Conservation (phyloP, 2,329 filamentous ascomycete species). For the Nemania diffusa region DNA sequence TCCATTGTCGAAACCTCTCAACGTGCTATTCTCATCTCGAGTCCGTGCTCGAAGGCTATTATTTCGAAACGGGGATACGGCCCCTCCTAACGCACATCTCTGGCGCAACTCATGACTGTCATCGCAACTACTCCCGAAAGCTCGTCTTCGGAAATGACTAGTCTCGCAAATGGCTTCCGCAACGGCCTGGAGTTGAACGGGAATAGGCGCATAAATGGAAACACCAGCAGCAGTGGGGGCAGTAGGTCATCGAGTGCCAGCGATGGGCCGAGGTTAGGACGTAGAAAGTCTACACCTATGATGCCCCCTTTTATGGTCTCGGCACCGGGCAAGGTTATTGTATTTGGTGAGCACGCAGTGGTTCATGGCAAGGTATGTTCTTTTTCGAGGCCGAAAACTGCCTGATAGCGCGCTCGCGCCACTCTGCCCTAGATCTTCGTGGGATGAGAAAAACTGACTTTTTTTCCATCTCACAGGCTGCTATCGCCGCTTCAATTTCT, state of each 20-base stretch:
- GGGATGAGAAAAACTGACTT: conserved; percentile 13
- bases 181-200: conserved; percentile 41
- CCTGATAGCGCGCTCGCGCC: neutral
- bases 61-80: conserved; percentile 9
- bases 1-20: conserved; percentile 6
- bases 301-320: conserved; percentile 97
- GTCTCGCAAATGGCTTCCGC: conserved; percentile 47
- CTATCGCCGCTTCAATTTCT: conserved; percentile 94
- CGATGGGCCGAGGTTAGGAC: conserved; percentile 55
- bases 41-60: conserved; percentile 5
- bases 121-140: conserved; percentile 45
- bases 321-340: conserved; percentile 96
- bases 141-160: conserved; percentile 49
- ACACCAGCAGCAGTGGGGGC: conserved; percentile 49
- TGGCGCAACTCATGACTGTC: conserved; percentile 40
- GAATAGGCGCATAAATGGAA: conserved; percentile 43
- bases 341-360: conserved; percentile 98
- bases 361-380: conserved; percentile 86
- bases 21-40: neutral
- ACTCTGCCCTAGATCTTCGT: neutral
- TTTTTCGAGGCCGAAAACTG: neutral
- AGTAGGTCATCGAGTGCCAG: conserved; percentile 45
- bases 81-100: conserved; percentile 12
- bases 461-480: conserved; percentile 65
- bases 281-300: conserved; percentile 72